phyloP scores from a whole-genome alignment of 2,329 filamentous ascomycete species.

The Bertia moriformis region DNA sequence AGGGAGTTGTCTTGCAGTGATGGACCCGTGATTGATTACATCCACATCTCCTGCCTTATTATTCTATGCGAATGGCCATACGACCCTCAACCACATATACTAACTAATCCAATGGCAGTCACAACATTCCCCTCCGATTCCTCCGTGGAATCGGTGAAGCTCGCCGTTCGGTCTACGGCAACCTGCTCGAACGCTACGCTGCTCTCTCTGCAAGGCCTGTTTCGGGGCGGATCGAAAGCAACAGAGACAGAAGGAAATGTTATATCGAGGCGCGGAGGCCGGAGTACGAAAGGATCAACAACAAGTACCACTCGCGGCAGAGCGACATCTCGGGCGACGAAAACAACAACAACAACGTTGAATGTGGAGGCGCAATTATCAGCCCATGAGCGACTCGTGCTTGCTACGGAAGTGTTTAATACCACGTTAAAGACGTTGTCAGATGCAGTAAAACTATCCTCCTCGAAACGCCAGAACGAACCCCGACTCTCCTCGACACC shows the following conservation, averaged over 20 bases:
- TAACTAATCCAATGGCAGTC: too few relatives aligned
- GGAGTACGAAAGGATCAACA: too few relatives aligned
- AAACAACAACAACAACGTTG: constrained; percentile 9
- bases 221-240: constrained; percentile 12
- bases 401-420: constrained; percentile 29
- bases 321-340: constrained; percentile 5
- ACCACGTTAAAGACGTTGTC: constrained; percentile 23
- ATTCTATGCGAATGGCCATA: too few relatives aligned
- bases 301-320: too few relatives aligned
- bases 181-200: constrained; percentile 21
- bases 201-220: constrained; percentile 19
- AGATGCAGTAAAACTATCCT: constrained; percentile 14
- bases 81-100: too few relatives aligned
- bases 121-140: constrained; percentile 14
- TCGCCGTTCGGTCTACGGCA: constrained; percentile 19
- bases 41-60: too few relatives aligned
- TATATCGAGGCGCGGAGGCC: too few relatives aligned
- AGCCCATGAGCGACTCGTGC: constrained; percentile 18
- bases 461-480: constrained; percentile 8
- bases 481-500: background rate
- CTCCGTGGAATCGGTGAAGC: constrained; percentile 20
- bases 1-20: background rate
- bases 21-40: too few relatives aligned
- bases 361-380: constrained; percentile 14
- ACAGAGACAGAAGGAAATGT: constrained; percentile 2